Evolutionary conservation across 805 yeast genomes (phyloP).

Genomic region (Lipomyces lipofer): DNA sequence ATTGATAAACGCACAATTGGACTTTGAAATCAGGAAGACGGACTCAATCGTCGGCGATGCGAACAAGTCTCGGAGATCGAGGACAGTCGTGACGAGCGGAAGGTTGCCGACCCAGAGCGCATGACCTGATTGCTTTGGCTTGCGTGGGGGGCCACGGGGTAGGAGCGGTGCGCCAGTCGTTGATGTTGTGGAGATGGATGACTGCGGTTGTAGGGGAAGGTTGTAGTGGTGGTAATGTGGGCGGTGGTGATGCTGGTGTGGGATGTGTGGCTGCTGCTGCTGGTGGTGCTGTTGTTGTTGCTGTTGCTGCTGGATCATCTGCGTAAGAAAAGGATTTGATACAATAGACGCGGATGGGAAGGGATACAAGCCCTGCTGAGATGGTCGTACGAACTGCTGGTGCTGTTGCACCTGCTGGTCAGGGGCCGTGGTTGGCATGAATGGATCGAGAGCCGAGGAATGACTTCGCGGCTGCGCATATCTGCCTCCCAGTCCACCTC

Average conservation of each 20-base stretch:
- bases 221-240: slow-evolving; percentile 9
- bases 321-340: not conserved
- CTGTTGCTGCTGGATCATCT: not conserved
- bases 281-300: slow-evolving; percentile 7
- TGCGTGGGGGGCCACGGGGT: slow-evolving; percentile 47
- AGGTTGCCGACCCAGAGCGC: slow-evolving; percentile 53
- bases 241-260: not conserved
- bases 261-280: slow-evolving; percentile 13
- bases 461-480: not conserved
- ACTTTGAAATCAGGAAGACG: slow-evolving; percentile 44
- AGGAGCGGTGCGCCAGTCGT: slow-evolving; percentile 4
- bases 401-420: slow-evolving; percentile 4
- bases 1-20: slow-evolving; percentile 47
- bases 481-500: no score
- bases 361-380: not conserved
- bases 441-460: slow-evolving; percentile 6
- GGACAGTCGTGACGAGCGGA: slow-evolving; percentile 41
- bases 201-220: not conserved
- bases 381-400: not conserved
- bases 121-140: slow-evolving; percentile 41
- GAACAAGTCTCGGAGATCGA: slow-evolving; percentile 42
- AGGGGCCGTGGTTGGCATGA: not conserved
- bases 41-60: slow-evolving; percentile 42
- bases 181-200: slow-evolving; percentile 2
- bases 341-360: not conserved